Evolutionary conservation across 257 asterid genomes (phyloP).

Genomic region (Solanum pennellii): DNA sequence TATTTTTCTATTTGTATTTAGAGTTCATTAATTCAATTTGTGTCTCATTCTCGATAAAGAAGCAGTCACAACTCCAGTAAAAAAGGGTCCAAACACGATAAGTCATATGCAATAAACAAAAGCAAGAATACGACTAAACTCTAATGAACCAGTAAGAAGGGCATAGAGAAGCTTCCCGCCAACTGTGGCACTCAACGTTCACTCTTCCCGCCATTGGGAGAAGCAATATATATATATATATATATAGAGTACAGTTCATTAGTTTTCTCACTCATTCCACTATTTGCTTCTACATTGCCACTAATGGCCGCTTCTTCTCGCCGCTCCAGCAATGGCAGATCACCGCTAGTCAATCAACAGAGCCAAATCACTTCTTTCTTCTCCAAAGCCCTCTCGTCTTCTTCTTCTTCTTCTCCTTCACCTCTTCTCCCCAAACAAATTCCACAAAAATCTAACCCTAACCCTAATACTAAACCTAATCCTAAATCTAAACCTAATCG

Average conservation of each 20-base stretch:
- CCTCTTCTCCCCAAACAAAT: conserved; percentile 16
- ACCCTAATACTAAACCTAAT: conserved; percentile 5
- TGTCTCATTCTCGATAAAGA: background rate
- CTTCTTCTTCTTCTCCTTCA: conserved; percentile 26
- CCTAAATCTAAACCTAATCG: conserved; percentile 1
- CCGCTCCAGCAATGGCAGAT: conserved; percentile 67
- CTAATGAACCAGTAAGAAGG: background rate
- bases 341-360: conserved; percentile 81
- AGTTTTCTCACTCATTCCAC: background rate
- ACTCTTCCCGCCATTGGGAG: background rate
- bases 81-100: background rate
- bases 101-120: background rate
- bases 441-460: conserved; percentile 25
- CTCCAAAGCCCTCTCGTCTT: conserved; percentile 33
- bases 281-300: background rate
- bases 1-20: background rate
- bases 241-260: background rate
- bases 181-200: background rate
- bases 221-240: background rate
- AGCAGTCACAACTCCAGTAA: background rate
- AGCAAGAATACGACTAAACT: background rate
- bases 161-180: background rate
- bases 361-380: conserved; percentile 80
- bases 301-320: conserved; percentile 36
- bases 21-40: background rate